phyloP scores from a whole-genome alignment of 2,329 filamentous ascomycete genomes.

The Penicillium sp. region DNA sequence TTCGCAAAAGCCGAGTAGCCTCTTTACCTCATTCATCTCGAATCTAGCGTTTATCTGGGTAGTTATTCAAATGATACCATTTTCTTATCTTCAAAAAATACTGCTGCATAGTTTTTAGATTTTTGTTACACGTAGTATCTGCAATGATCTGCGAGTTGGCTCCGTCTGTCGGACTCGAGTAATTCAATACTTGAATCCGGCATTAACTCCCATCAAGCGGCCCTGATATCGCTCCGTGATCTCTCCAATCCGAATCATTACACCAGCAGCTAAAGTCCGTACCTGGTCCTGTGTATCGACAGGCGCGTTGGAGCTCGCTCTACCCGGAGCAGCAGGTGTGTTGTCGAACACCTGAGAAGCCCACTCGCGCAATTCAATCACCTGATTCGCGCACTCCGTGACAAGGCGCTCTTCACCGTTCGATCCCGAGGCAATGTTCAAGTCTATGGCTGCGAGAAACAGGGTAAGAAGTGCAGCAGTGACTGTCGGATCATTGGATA shows the following conservation, averaged over 20 bases:
- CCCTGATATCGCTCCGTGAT: slow-evolving; percentile 79
- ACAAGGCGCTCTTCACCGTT: slow-evolving; percentile 68
- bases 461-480: slow-evolving; percentile 75
- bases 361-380: slow-evolving; percentile 89
- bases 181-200: slow-evolving; percentile 44
- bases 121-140: background rate
- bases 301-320: slow-evolving; percentile 60
- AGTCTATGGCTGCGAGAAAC: slow-evolving; percentile 76
- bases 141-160: background rate
- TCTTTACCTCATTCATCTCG: background rate
- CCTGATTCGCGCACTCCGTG: slow-evolving; percentile 69
- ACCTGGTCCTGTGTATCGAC: slow-evolving; percentile 38
- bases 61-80: slow-evolving; percentile 18
- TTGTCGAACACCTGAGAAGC: slow-evolving; percentile 72
- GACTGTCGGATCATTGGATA: slow-evolving; percentile 64
- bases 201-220: slow-evolving; percentile 69
- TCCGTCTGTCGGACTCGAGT: background rate
- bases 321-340: slow-evolving; percentile 48
- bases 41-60: slow-evolving; percentile 9
- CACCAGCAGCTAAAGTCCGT: slow-evolving; percentile 67
- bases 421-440: slow-evolving; percentile 59
- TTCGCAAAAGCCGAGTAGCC: slow-evolving; percentile 48
- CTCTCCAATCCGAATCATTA: slow-evolving; percentile 79
- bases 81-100: background rate
- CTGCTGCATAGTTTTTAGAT: background rate